Evolutionary conservation across 495 filamentous ascomycete genomes (phyloP), one percentile per base, ranked within the genome.

Genomic region (Penicillium robsamsonii): DNA sequence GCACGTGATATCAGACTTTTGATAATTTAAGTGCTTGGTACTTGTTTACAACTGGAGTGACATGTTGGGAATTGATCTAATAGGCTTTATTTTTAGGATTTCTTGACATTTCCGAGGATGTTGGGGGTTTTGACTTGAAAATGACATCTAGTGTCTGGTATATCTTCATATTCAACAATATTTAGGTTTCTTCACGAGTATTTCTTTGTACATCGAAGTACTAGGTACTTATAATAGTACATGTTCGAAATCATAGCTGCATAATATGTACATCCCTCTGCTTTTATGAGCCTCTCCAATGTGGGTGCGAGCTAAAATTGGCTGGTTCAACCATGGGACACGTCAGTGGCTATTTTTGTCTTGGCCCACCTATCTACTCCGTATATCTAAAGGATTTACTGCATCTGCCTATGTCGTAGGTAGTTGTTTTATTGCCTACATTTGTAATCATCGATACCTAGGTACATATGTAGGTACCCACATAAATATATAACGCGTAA

Each of bases 1-100:
- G 61, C 73, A 74, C 73, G 71, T 75, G 73, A 71, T 65, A 51
- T 57, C 45, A 47, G 57, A 24, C 48, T 58, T 49, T 58, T 43
- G 48, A 53, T 63, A 61, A 66, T 66, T 63, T 54, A 61, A 50
- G 46, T 53, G 31, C 24, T 13, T 37, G 27, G 33, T 53, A 35
- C 41, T 20, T 25, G 27, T 53, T 51, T 29, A 38, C 12, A 12
- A 38, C 35, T 27, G 2, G 15, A 27, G 20, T 51, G 24, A 15
- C 38, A 6, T 52, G 25, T 15, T 18, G 8, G 18, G 20, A 4
- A 20, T 45, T 53, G 49, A 20, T 51, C 17, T 50, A 12, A 12
- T 47, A 17, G 8, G 17, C 10, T 13, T 18, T 46, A 12, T 46
- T 31, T 22, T 22, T 24, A 24, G 7, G 6, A 7, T 9, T 17